Evolutionary conservation across 2,329 filamentous ascomycete species (phyloP), one percentile per base, ranked within the genome.

Genomic region (Xylariaceae sp.): DNA sequence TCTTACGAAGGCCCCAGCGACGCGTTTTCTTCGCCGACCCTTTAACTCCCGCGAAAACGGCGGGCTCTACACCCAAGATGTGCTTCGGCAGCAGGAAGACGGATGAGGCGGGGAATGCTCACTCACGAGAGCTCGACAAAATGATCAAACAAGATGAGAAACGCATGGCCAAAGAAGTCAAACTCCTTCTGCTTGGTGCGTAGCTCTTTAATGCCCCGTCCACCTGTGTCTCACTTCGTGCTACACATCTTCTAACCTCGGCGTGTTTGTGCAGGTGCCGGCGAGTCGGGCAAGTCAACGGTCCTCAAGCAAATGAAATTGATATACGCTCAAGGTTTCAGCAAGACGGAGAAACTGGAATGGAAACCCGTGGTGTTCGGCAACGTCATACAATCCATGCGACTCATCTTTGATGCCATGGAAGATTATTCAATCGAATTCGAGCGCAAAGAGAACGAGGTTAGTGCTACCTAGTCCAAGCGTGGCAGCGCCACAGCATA

Each of bases 271-370:
- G 60, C 64, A 97, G 92, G 93, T 73, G 93, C 93, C 66, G 93
- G 93, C 70, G 93, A 97, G 76, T 94, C 89, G 54, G 91, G 93
- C 62, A 97, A 97, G 76, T 97, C 93, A 7, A 97, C 93, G 1
- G 92, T 97, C 55, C 84, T 97, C 62, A 97, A 97, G 78, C 93
- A 97, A 80, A 97, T 99, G 94, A 93, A 93, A 73, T 86, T 99
- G 73, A 97, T 99, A 65, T 94, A 97, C 72, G 86, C 91, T 11
- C 87, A 92, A 72, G 93, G 94, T 44, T 97, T 97, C 77, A 91
- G 86, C 68, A 89, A 90, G 67, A 86, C 84, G 60, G 94, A 97
- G 73, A 90, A 92, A 72, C 85, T 95, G 61, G 91, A 97, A 79
- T 96, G 91, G 82, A 92, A 94, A 65, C 89, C 92, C 13, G 92